These are phyloP conservation scores for Xylaria sp. DNA, from an alignment of 2,329 filamentous ascomycete species.

Conservation along the genomic window DNA sequence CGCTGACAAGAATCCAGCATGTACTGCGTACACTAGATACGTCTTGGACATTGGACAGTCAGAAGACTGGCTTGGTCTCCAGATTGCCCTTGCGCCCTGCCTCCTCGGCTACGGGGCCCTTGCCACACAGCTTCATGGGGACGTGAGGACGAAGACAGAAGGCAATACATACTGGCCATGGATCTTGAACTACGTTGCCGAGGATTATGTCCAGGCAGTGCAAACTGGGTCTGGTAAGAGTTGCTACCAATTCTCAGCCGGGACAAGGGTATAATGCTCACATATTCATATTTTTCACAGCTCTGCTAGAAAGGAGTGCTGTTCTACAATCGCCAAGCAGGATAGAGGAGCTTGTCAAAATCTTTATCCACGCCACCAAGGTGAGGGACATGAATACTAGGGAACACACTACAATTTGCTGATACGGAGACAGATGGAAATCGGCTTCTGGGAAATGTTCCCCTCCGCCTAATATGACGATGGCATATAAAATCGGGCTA, in stretches of 20 bases:
- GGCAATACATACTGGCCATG: conserved; percentile 84
- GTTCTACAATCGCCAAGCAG: conserved; percentile 71
- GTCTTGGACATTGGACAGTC: conserved; percentile 87
- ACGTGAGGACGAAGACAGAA: conserved; percentile 61
- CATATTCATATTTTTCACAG: conserved; percentile 42
- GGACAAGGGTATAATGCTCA: conserved; percentile 3
- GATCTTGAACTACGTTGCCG: conserved; percentile 86
- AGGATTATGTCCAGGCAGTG: conserved; percentile 77
- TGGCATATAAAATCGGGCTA: neutral
- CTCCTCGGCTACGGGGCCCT: conserved; percentile 86
- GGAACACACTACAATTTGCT: conserved; percentile 12
- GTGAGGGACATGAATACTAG: conserved; percentile 47
- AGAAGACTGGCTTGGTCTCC: conserved; percentile 84
- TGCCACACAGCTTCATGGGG: conserved; percentile 68
- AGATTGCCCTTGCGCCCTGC: conserved; percentile 83
- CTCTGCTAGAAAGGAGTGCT: conserved; percentile 75
- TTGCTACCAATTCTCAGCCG: neutral
- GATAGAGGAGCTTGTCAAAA: conserved; percentile 79
- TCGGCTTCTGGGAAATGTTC: conserved; percentile 60
- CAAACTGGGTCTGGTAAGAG: conserved; percentile 67
- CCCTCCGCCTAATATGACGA: conserved; percentile 34
- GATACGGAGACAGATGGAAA: conserved; percentile 50
- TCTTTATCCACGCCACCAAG: conserved; percentile 87
- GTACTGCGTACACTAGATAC: conserved; percentile 75
- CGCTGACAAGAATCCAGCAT: conserved; percentile 36